phyloP scores from a whole-genome alignment of 2,329 filamentous ascomycete genomes.

The Epichloe gansuensis region DNA sequence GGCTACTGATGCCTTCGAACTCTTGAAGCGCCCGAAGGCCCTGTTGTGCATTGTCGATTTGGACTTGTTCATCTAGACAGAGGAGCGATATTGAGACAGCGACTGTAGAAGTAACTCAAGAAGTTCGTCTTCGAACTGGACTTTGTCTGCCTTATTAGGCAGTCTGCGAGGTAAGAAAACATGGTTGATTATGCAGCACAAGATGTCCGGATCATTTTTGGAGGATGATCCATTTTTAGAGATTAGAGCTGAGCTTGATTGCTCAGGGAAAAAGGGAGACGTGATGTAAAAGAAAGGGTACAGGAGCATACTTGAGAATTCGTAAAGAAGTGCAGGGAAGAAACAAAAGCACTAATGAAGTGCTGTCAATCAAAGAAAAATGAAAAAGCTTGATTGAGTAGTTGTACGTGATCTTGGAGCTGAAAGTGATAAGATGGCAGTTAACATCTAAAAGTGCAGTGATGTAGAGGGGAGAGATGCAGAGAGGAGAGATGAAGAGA shows the following conservation, averaged over 20 bases:
- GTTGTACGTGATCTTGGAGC: neutral
- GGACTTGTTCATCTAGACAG: neutral
- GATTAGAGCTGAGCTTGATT: neutral
- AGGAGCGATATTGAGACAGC: neutral
- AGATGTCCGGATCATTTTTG: neutral
- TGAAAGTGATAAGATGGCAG: neutral
- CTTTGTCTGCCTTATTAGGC: neutral
- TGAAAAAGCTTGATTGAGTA: neutral
- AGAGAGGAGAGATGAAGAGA: neutral
- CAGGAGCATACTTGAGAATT: too few relatives aligned
- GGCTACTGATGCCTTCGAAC: neutral
- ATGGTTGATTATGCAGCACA: conserved; percentile 2
- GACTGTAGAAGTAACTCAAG: neutral
- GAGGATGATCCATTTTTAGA: neutral
- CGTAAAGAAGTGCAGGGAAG: too few relatives aligned
- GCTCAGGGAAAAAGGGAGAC: neutral
- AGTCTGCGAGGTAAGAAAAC: conserved; percentile 5
- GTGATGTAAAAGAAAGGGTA: neutral
- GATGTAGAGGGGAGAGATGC: too few relatives aligned
- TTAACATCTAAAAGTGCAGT: too few relatives aligned
- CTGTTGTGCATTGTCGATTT: neutral
- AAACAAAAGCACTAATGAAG: neutral
- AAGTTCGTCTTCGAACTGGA: neutral
- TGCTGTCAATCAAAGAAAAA: too few relatives aligned
- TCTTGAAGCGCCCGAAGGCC: neutral